phyloP scores from a whole-genome alignment of 306 rosid genomes.

The Medicago truncatula region MtrunA17r5.0-ANR NC_053042.1:17306001-17306500 shows the following conservation, averaged over 20 bases:
- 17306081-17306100: not conserved
- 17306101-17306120: not conserved
- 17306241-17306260: constrained; percentile 28
- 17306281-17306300: constrained; percentile 34
- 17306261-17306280: not conserved
- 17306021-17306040: constrained; percentile 13
- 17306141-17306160: constrained; percentile 8
- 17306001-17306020: constrained; percentile 15
- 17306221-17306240: constrained; percentile 61
- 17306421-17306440: not conserved
- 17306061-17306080: constrained; percentile 9
- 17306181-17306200: constrained; percentile 74
- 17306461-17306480: constrained; percentile 14
- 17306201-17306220: constrained; percentile 51
- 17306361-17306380: not conserved
- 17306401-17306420: not conserved
- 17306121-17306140: not conserved
- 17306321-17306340: constrained; percentile 30
- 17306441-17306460: constrained; percentile 21
- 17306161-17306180: constrained; percentile 19
- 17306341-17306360: constrained; percentile 11
- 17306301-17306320: not conserved
- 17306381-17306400: not conserved
- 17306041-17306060: constrained; percentile 43
- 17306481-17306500: constrained; percentile 28